A percentile compares a stretch with the other conserved stretches of the same genome.
Conservation (phyloP, 306 rosid genomes). For the Senna tora region DNA sequence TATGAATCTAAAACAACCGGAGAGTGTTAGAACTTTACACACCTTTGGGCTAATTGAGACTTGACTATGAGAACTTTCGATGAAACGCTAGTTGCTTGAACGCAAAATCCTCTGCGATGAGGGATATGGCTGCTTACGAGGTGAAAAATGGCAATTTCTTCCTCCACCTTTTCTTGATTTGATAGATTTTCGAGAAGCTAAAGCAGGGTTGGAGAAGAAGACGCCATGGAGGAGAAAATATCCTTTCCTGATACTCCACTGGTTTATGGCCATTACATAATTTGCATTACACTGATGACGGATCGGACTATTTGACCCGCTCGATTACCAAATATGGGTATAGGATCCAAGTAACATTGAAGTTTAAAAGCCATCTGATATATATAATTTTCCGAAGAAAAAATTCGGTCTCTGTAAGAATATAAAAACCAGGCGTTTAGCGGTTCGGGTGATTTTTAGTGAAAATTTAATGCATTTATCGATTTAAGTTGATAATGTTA, state of each 20-base stretch:
- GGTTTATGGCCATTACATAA: neutral
- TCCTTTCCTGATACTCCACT: neutral
- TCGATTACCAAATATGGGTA: neutral
- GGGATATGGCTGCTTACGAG: neutral
- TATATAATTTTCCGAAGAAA: no score
- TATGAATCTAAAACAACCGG: neutral
- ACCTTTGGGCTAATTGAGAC: neutral
- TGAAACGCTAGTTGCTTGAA: neutral
- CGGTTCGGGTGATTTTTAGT: no score
- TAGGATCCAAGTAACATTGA: no score
- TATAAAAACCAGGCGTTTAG: no score
- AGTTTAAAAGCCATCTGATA: no score
- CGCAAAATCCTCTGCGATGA: neutral
- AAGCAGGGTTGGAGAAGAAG: neutral
- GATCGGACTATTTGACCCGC: neutral
- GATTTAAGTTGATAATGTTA: no score
- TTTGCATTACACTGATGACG: neutral
- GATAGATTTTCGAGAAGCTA: neutral
- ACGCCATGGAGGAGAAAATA: neutral
- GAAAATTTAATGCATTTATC: no score
- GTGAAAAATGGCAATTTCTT: neutral
- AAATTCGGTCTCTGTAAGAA: no score
- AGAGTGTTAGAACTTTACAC: neutral
- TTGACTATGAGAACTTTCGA: neutral
- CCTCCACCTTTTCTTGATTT: neutral